Evolutionary conservation across 495 filamentous ascomycete genomes (phyloP).

Genomic region (Lasiosphaeriaceae sp.): DNA sequence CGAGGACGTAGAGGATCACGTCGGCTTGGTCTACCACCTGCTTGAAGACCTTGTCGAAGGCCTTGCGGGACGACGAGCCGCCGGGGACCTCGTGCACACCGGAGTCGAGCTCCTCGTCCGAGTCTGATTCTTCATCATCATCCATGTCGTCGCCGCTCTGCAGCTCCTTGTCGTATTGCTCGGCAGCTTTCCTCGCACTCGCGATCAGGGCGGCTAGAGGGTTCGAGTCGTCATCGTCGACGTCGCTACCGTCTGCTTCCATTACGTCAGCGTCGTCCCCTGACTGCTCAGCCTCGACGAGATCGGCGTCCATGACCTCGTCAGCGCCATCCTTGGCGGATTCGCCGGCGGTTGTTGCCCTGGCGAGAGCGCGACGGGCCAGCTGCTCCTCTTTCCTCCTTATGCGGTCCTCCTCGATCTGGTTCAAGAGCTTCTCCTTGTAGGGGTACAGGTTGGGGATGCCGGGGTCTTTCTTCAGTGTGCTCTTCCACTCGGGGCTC

Average conservation of each 20-base stretch:
- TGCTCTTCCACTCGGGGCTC: conserved; percentile 92
- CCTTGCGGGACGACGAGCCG: conserved; percentile 69
- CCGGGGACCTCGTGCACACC: conserved; percentile 32
- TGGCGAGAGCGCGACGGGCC: conserved; percentile 66
- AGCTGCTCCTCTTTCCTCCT: conserved; percentile 75
- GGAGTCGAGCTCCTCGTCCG: conserved; percentile 50
- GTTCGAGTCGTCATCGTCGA: conserved; percentile 55
- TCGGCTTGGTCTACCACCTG: conserved; percentile 85
- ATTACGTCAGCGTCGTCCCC: conserved; percentile 37
- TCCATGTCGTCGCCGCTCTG: conserved; percentile 57
- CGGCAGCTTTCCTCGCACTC: conserved; percentile 81
- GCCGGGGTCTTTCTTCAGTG: conserved; percentile 92
- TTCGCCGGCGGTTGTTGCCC: conserved; percentile 49
- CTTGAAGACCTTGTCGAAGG: conserved; percentile 96
- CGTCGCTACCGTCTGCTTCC: conserved; percentile 42
- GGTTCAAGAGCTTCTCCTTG: conserved; percentile 89
- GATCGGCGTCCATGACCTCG: conserved; percentile 45
- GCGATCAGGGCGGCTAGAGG: conserved; percentile 94
- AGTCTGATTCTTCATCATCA: conserved; percentile 52
- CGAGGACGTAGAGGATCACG: conserved; percentile 90
- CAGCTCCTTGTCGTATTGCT: conserved; percentile 67
- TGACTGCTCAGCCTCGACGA: conserved; percentile 28
- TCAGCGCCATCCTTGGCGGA: conserved; percentile 30
- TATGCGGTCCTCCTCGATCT: conserved; percentile 85
- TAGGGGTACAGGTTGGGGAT: conserved; percentile 97